Percentiles rank a stretch among this genome's conserved stretches.
Evolutionary conservation across 257 asterid species (phyloP).

Genomic region (Solanum rostratum): DNA sequence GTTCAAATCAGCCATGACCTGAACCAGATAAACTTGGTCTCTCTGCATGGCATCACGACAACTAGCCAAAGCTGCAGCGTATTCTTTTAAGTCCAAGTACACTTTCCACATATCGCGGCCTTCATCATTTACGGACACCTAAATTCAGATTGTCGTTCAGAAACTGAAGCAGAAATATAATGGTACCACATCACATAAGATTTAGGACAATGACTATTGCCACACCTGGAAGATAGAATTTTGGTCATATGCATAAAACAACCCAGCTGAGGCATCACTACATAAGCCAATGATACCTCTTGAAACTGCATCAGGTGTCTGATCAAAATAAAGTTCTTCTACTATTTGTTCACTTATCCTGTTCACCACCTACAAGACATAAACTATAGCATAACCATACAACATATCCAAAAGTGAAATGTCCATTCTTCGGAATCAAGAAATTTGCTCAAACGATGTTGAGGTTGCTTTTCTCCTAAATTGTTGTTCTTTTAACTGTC

Average conservation of each 20-base stretch:
- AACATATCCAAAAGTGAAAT: neutral
- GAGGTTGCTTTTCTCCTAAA: neutral
- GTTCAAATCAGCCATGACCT: slow-evolving; percentile 35
- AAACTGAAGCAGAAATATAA: neutral
- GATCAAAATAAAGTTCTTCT: slow-evolving; percentile 85
- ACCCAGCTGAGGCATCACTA: slow-evolving; percentile 98
- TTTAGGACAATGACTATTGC: slow-evolving; percentile 1
- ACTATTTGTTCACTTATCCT: slow-evolving; percentile 90
- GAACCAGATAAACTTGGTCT: slow-evolving; percentile 93
- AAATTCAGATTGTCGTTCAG: slow-evolving; percentile 11
- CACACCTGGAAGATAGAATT: slow-evolving; percentile 86
- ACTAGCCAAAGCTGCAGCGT: slow-evolving; percentile 86
- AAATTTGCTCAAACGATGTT: neutral
- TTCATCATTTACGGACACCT: slow-evolving; percentile 96
- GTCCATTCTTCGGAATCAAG: neutral
- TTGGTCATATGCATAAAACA: slow-evolving; percentile 92
- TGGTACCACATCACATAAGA: slow-evolving; percentile 2
- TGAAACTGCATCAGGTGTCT: slow-evolving; percentile 70
- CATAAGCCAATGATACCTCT: slow-evolving; percentile 84
- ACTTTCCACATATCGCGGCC: slow-evolving; percentile 99
- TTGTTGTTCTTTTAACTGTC: neutral
- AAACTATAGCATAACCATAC: neutral
- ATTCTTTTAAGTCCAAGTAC: slow-evolving; percentile 76
- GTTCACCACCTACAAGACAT: slow-evolving; percentile 63
- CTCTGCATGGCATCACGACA: slow-evolving; percentile 89